These are phyloP conservation scores for Imleria badia DNA, from an alignment of 768 basidiomycete species.

Conservation along the genomic window DNA sequence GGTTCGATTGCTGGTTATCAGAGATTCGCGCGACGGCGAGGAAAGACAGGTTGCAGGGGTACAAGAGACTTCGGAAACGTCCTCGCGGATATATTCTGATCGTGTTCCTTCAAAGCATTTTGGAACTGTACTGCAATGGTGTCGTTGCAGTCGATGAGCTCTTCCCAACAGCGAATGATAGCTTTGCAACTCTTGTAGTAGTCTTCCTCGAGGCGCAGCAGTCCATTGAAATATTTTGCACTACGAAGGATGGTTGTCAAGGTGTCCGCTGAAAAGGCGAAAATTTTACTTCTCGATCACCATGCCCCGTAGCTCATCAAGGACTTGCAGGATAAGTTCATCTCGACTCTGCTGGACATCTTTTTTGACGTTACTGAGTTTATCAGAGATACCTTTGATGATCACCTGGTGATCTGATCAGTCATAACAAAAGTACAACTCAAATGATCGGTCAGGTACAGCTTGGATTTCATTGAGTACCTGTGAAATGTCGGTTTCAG, in stretches of 20 bases:
- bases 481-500: slow-evolving; percentile 28
- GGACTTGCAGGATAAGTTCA: slow-evolving; percentile 47
- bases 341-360: slow-evolving; percentile 45
- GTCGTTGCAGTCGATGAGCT: slow-evolving; percentile 41
- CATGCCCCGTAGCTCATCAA: slow-evolving; percentile 46
- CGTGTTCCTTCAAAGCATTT: slow-evolving; percentile 46
- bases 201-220: slow-evolving; percentile 56
- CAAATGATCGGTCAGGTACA: slow-evolving; percentile 24
- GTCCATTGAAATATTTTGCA: slow-evolving; percentile 47
- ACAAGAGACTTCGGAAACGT: slow-evolving; percentile 50
- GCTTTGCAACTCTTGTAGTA: slow-evolving; percentile 46
- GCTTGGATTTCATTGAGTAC: slow-evolving; percentile 51
- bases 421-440: neutral
- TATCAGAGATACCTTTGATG: slow-evolving; percentile 43
- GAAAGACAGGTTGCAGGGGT: slow-evolving; percentile 25
- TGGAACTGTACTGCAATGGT: slow-evolving; percentile 37
- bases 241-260: slow-evolving; percentile 32
- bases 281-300: slow-evolving; percentile 26
- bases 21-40: slow-evolving; percentile 2
- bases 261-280: neutral
- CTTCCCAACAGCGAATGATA: slow-evolving; percentile 42
- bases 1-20: neutral
- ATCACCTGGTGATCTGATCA: slow-evolving; percentile 43
- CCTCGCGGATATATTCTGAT: slow-evolving; percentile 47
- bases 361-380: slow-evolving; percentile 47